Percentiles rank a stretch among this genome's conserved stretches.
Conservation (phyloP, 768 basidiomycete species). For the Leucogyrophana mollusca region DNA sequence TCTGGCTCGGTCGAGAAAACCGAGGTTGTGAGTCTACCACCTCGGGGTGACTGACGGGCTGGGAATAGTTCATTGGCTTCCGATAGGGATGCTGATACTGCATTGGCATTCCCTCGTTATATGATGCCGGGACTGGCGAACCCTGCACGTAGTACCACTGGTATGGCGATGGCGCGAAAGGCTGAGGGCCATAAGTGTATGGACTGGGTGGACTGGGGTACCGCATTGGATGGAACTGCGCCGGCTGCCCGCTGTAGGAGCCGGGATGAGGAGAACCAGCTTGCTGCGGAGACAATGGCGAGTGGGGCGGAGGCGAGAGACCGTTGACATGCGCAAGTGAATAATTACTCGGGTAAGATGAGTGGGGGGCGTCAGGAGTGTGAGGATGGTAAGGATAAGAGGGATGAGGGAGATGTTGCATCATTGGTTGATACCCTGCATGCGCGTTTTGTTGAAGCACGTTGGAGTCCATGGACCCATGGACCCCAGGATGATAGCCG, state of each 20-base stretch:
- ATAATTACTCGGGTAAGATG: constrained; percentile 18
- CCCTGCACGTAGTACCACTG: constrained; percentile 49
- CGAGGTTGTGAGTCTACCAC: constrained; percentile 20
- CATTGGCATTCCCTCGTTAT: constrained; percentile 24
- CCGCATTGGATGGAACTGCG: constrained; percentile 9
- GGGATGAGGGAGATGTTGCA: constrained; percentile 30
- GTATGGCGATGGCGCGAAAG: constrained; percentile 37
- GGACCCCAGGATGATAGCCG: constrained; percentile 35
- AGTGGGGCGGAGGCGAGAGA: constrained; percentile 20
- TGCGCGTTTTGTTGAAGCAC: constrained; percentile 42
- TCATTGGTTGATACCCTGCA: constrained; percentile 40
- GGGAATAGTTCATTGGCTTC: constrained; percentile 25
- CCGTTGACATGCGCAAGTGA: constrained; percentile 7
- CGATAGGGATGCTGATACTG: constrained; percentile 32
- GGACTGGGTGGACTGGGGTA: constrained; percentile 29
- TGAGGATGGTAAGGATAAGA: constrained; percentile 39
- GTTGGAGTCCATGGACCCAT: constrained; percentile 33
- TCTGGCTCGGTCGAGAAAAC: constrained; percentile 16
- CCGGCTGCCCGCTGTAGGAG: constrained; percentile 20
- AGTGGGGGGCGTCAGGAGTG: constrained; percentile 31
- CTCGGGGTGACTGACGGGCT: constrained; percentile 10
- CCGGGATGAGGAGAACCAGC: constrained; percentile 9
- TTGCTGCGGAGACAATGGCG: constrained; percentile 21
- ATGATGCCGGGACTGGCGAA: constrained; percentile 19
- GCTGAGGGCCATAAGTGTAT: constrained; percentile 37